These are phyloP conservation scores for Phytophthora sp. DNA, from an alignment of 352 stramenopile species.

Conservation along the genomic window DNA sequence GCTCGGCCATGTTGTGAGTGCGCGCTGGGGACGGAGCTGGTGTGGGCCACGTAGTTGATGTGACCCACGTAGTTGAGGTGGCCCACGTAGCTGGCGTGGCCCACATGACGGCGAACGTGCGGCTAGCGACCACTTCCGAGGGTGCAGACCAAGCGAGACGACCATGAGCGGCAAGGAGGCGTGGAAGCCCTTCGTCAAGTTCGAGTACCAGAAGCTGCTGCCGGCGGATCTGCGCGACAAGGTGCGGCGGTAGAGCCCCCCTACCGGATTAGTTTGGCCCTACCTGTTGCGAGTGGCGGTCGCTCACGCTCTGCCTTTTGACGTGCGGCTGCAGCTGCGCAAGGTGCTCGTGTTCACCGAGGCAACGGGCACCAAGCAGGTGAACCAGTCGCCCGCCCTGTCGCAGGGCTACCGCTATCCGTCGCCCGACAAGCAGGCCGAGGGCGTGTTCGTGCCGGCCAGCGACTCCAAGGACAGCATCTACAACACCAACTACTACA, in stretches of 20 bases:
- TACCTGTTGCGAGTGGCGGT: no score
- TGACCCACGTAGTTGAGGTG: no score
- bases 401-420: conserved; percentile 81
- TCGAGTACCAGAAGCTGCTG: conserved; percentile 78
- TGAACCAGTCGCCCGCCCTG: conserved; percentile 68
- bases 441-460: conserved; percentile 73
- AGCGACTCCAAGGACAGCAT: conserved; percentile 74
- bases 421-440: conserved; percentile 70
- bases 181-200: conserved; percentile 87
- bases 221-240: conserved; percentile 72
- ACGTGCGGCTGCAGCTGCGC: conserved; percentile 74
- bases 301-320: no score
- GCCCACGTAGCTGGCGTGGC: not conserved
- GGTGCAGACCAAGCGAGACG: conserved; percentile 6
- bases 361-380: conserved; percentile 74
- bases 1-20: conserved; percentile 40
- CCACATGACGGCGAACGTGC: not conserved
- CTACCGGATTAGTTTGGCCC: no score
- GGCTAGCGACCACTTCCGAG: conserved; percentile 17
- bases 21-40: no score
- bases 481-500: conserved; percentile 92
- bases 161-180: conserved; percentile 68
- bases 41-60: no score
- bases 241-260: conserved; percentile 42
- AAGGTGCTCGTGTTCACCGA: conserved; percentile 86